Evolutionary conservation across 345 rosid species (phyloP).

Genomic region (Pistacia integerrima): DNA sequence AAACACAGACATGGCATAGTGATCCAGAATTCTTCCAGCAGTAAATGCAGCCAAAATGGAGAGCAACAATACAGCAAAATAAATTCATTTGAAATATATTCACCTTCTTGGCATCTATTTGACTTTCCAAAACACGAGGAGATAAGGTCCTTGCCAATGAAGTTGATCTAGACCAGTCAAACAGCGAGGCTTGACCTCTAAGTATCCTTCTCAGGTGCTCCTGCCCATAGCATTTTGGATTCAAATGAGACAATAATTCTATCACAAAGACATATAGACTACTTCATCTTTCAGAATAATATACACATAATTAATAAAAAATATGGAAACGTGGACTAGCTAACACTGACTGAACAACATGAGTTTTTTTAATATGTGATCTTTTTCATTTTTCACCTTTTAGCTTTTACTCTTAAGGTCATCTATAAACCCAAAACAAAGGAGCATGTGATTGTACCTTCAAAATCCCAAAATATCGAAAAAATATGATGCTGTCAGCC

Average conservation of each 20-base stretch:
- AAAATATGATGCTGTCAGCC: background rate
- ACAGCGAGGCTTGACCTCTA: constrained; percentile 93
- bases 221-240: constrained; percentile 44
- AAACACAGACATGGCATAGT: background rate
- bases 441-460: background rate
- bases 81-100: constrained; percentile 10
- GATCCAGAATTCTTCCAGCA: background rate
- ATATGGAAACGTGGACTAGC: constrained; percentile 11
- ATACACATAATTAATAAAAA: background rate
- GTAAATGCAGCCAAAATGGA: constrained; percentile 9
- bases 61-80: background rate
- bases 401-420: background rate
- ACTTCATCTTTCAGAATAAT: background rate
- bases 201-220: constrained; percentile 93
- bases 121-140: constrained; percentile 96
- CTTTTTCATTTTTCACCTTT: background rate
- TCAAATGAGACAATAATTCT: background rate
- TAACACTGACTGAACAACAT: constrained; percentile 5
- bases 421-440: background rate
- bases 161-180: constrained; percentile 96
- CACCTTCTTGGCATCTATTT: constrained; percentile 98
- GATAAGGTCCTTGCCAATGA: constrained; percentile 94
- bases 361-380: background rate
- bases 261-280: background rate
- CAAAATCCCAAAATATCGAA: constrained; percentile 2